These are phyloP conservation scores for Backusella liffmaniae DNA, from an alignment of 192 early-diverging fungal species.

Conservation along the genomic window DNA sequence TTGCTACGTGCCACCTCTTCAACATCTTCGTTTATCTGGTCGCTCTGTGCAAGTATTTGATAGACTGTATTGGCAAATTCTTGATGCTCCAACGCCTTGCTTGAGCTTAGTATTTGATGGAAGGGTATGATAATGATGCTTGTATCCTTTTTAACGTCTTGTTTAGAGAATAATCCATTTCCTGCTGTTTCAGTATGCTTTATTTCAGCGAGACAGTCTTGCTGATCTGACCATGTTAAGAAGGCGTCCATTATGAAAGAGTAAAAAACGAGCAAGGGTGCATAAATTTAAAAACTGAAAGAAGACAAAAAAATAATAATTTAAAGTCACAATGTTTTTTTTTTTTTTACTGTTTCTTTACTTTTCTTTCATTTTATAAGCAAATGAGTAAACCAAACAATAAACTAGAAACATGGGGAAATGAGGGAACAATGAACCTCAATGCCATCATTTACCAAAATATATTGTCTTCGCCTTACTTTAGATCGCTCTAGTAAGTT, in stretches of 20 bases:
- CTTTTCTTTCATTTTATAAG: background rate
- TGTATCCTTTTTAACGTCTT: background rate
- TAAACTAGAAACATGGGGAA: slow-evolving; percentile 68
- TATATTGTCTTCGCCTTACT: slow-evolving; percentile 74
- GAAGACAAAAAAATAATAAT: background rate
- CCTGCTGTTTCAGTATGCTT: slow-evolving; percentile 20
- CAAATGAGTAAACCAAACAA: slow-evolving; percentile 33
- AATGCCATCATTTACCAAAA: slow-evolving; percentile 70
- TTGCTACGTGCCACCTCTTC: background rate
- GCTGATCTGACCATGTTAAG: slow-evolving; percentile 12
- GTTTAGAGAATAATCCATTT: slow-evolving; percentile 17
- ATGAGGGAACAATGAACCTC: slow-evolving; percentile 80
- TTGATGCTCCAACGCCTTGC: background rate
- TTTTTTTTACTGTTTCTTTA: slow-evolving; percentile 7
- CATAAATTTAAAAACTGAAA: background rate
- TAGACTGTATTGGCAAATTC: background rate
- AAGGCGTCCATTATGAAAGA: slow-evolving; percentile 10
- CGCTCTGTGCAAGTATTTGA: background rate
- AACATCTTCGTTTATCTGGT: background rate
- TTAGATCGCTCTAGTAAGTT: slow-evolving; percentile 68
- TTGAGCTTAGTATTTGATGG: background rate
- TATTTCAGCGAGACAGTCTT: background rate
- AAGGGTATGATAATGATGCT: background rate
- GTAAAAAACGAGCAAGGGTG: background rate
- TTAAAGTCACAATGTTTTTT: slow-evolving; percentile 9